Conservation (phyloP, 2,329 filamentous ascomycete genomes). For the Colletotrichum melonis region DNA sequence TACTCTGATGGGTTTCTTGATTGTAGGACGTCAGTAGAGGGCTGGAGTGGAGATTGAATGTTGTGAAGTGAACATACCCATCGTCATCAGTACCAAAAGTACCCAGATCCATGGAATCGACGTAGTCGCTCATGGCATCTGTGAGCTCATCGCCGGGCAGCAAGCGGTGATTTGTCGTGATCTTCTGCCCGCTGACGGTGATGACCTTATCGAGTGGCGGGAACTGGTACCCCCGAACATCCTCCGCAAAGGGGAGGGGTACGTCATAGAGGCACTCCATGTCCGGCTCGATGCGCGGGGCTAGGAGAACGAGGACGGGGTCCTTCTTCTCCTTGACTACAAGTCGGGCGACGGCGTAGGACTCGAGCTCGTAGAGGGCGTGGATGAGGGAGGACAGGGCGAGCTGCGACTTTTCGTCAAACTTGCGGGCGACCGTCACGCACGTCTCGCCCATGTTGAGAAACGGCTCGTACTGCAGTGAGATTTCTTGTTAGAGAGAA, state of each 20-base stretch:
- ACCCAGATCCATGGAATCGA: slow-evolving; percentile 92
- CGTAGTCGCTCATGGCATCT: slow-evolving; percentile 88
- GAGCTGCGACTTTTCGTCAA: slow-evolving; percentile 84
- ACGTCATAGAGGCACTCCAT: slow-evolving; percentile 91
- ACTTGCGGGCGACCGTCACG: slow-evolving; percentile 80
- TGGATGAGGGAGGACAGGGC: slow-evolving; percentile 91
- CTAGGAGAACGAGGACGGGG: slow-evolving; percentile 81
- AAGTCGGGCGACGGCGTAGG: slow-evolving; percentile 86
- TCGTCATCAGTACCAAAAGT: slow-evolving; percentile 78
- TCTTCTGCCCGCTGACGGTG: slow-evolving; percentile 83
- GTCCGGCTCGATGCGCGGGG: slow-evolving; percentile 81
- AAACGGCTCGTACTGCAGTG: slow-evolving; percentile 80
- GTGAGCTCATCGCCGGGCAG: slow-evolving; percentile 81
- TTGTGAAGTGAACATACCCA: slow-evolving; percentile 63
- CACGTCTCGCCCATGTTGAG: slow-evolving; percentile 86
- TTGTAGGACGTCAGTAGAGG: slow-evolving; percentile 32
- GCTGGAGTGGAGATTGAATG: no score
- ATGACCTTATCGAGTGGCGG: slow-evolving; percentile 89
- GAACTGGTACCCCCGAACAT: slow-evolving; percentile 90
- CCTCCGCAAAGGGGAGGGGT: slow-evolving; percentile 92
- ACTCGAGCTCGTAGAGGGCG: slow-evolving; percentile 85
- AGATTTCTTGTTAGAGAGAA: slow-evolving; percentile 35
- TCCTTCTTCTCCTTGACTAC: slow-evolving; percentile 87
- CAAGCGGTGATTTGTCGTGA: slow-evolving; percentile 81
- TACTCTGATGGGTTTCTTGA: slow-evolving; percentile 70